Evolutionary conservation across 2,329 filamentous ascomycete species (phyloP).

Genomic region (Ambrosiella cleistominuta): DNA sequence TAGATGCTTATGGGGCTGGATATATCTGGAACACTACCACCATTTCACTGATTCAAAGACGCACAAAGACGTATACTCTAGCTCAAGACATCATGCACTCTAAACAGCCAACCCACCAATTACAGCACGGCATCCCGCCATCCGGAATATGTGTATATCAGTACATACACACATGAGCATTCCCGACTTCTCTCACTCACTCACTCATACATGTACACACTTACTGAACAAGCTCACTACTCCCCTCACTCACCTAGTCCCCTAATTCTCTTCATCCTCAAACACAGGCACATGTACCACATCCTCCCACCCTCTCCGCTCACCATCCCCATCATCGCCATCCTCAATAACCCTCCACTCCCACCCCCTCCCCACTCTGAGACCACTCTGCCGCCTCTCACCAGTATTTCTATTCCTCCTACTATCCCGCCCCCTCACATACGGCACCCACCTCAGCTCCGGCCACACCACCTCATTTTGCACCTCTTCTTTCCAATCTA

Average conservation of each 20-base stretch:
- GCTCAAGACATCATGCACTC: too few species aligned
- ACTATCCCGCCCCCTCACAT: conserved; percentile 21
- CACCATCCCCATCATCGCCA: not conserved
- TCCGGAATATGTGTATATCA: too few species aligned
- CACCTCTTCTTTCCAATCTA: conserved; percentile 84
- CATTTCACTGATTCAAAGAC: too few species aligned
- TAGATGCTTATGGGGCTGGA: too few species aligned
- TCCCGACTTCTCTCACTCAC: not conserved
- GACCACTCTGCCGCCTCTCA: not conserved
- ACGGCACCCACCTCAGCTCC: conserved; percentile 70
- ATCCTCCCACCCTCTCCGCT: not conserved
- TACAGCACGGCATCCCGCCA: too few species aligned
- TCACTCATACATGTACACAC: not conserved
- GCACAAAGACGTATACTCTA: too few species aligned
- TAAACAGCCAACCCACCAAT: too few species aligned
- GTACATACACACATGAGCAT: too few species aligned
- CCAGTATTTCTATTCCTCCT: not conserved
- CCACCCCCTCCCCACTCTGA: not conserved
- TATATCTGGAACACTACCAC: too few species aligned
- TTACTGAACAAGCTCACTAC: not conserved
- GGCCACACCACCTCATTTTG: conserved; percentile 79
- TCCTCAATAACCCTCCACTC: not conserved
- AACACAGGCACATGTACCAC: not conserved
- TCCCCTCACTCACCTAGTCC: not conserved
- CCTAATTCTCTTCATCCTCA: not conserved